A percentile compares a stretch with the other conserved stretches of the same genome.
Conservation (phyloP, 352 stramenopile genomes). For the Blastocystis sp. region DNA sequence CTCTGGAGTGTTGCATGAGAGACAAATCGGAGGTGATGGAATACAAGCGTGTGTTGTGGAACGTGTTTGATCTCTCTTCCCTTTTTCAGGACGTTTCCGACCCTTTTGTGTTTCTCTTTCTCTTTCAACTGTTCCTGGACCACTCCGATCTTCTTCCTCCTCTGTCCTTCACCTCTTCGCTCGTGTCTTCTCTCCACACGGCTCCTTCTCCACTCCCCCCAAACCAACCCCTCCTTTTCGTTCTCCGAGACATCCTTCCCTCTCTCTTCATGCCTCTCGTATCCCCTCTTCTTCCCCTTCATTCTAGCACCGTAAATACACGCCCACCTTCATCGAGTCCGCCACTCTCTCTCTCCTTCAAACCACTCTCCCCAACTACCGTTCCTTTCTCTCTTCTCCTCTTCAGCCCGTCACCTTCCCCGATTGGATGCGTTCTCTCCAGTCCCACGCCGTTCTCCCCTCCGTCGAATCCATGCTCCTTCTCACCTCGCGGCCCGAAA, state of each 20-base stretch:
- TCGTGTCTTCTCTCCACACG: not conserved
- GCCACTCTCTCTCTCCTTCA: not conserved
- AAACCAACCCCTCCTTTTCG: not conserved
- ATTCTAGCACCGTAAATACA: not conserved
- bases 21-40: not conserved
- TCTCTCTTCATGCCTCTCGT: not conserved
- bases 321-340: not conserved
- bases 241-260: not conserved
- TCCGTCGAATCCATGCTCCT: not conserved
- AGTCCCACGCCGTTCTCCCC: not conserved
- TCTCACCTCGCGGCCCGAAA: not conserved
- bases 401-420: not conserved
- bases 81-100: not conserved
- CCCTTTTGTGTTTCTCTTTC: slow-evolving; percentile 4
- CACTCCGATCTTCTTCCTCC: not conserved
- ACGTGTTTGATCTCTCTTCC: not conserved
- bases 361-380: not conserved
- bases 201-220: not conserved
- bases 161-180: not conserved
- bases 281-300: not conserved
- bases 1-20: not conserved
- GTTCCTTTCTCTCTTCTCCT: not conserved
- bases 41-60: not conserved
- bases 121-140: not conserved
- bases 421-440: not conserved